Base-by-base conservation (phyloP, 2,329 filamentous ascomycete genomes). In the Phaeosphaeria sp. region DNA sequence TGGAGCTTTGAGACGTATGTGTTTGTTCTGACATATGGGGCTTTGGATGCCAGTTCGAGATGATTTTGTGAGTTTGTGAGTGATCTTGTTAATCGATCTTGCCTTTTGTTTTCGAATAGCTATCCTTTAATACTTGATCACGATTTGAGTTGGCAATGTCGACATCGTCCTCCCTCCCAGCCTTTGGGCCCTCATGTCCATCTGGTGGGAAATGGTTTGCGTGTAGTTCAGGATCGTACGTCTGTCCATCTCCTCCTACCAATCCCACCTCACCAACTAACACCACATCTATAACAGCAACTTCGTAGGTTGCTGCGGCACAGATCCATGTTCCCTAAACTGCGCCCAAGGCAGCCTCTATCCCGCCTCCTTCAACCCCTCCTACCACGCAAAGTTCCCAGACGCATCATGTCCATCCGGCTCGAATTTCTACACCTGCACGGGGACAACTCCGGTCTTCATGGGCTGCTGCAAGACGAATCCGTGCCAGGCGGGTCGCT, bases 381-480 rank as follows among this genome's bases (percentile, higher is more conserved):
- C 60, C 3, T 49, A 64, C n/a, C 76, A 76, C 55, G 64, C 66
- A 11, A 62, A 57, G 3, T 74, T 77, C 33, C 64, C 67, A 0
- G 63, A 71, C 22, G 73, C 74, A 52, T 64, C 63, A 6, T 80
- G 77, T 27, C 62, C 62, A 48, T 15, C n/a, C 17, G 3, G 17
- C 21, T 25, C 33, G 18, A 24, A 51, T 2, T 78, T 77, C 69
- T 79, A 72, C 51, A 79, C 76, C 2, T 80, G 77, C 61, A 50
- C 58, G 17, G 36, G n/a, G 17, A 43, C 56, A 22, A 63, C 64
- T 1, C 6, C 72, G 6, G 67, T 66, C 0, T 79, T 79, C 57
- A 66, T 76, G 55, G 78, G 78, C 2, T 80, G 78, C 60, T 80
- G 78, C 55, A 68, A 61, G 46, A 66, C 60, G 1, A 72, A 78